Percentiles rank a stretch among this genome's conserved stretches.
Conservation (phyloP, 495 filamentous ascomycete genomes). For the Xylaria curta region DNA sequence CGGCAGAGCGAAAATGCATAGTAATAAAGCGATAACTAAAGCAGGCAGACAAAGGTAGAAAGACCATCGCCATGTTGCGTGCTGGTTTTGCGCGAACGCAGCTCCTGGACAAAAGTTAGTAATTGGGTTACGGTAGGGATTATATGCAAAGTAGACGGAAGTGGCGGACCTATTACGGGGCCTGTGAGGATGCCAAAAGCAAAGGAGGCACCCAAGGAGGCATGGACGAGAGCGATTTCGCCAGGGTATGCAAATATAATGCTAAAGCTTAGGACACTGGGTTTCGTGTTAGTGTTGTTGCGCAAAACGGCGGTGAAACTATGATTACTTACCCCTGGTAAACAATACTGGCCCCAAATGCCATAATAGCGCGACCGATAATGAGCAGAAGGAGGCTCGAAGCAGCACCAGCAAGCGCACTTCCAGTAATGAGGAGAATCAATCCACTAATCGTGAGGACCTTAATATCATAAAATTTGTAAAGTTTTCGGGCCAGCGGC, state of each 20-base stretch:
- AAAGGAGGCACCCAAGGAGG: conserved; percentile 48
- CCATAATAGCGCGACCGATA: conserved; percentile 51
- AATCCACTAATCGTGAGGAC: conserved; percentile 55
- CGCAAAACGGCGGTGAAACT: background rate
- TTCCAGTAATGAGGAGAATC: conserved; percentile 57
- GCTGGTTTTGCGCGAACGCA: conserved; percentile 58
- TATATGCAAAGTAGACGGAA: background rate
- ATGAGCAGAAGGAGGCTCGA: conserved; percentile 58
- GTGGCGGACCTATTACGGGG: conserved; percentile 59
- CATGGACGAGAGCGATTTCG: conserved; percentile 56
- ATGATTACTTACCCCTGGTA: conserved; percentile 49
- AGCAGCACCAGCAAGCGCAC: conserved; percentile 60
- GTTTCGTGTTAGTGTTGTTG: conserved; percentile 21
- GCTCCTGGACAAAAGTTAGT: conserved; percentile 19
- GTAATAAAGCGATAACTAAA: conserved; percentile 55
- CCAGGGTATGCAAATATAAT: conserved; percentile 50
- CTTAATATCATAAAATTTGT: conserved; percentile 59
- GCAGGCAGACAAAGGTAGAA: conserved; percentile 71
- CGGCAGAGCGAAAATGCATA: conserved; percentile 61
- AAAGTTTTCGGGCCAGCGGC: conserved; percentile 51
- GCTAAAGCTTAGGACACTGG: conserved; percentile 48
- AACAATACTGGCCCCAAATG: conserved; percentile 53
- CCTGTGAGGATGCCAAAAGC: conserved; percentile 60
- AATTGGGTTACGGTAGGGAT: background rate
- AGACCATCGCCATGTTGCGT: conserved; percentile 61